Evolutionary conservation across 2,329 filamentous ascomycete genomes (phyloP).

Genomic region (Xylaria sp.): DNA sequence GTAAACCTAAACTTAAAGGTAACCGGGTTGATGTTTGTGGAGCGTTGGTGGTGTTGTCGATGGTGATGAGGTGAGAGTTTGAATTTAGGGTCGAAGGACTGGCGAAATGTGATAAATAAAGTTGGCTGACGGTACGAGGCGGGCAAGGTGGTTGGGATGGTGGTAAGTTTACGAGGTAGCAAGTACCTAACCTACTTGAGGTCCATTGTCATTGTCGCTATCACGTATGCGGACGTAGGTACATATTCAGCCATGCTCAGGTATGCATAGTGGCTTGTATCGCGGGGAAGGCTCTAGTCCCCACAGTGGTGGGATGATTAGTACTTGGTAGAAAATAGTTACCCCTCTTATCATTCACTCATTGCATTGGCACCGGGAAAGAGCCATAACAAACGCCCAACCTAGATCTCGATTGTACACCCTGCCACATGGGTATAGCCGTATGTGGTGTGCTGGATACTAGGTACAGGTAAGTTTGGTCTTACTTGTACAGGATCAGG

Average conservation of each 20-base stretch:
- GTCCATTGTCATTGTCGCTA: neutral
- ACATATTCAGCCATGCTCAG: neutral
- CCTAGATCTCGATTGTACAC: neutral
- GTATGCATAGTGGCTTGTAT: neutral
- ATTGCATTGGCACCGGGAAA: neutral
- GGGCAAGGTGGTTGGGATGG: neutral
- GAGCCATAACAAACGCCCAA: neutral
- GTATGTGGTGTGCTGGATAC: neutral
- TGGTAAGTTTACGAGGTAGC: neutral
- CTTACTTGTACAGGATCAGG: neutral
- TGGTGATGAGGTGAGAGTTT: constrained; percentile 12
- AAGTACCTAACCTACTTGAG: neutral
- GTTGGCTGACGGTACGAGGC: neutral
- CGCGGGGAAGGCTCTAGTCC: constrained; percentile 3
- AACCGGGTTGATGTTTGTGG: neutral
- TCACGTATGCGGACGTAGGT: neutral
- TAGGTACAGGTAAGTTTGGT: neutral
- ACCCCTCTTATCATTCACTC: neutral
- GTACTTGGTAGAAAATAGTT: neutral
- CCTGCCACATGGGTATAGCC: neutral
- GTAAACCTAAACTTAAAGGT: neutral
- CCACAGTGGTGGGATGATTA: constrained; percentile 2
- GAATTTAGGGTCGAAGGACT: neutral
- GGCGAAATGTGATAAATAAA: constrained; percentile 5
- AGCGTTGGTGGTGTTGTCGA: neutral